Conservation (phyloP, 768 basidiomycete species). For the Tulasnella sp. region DNA sequence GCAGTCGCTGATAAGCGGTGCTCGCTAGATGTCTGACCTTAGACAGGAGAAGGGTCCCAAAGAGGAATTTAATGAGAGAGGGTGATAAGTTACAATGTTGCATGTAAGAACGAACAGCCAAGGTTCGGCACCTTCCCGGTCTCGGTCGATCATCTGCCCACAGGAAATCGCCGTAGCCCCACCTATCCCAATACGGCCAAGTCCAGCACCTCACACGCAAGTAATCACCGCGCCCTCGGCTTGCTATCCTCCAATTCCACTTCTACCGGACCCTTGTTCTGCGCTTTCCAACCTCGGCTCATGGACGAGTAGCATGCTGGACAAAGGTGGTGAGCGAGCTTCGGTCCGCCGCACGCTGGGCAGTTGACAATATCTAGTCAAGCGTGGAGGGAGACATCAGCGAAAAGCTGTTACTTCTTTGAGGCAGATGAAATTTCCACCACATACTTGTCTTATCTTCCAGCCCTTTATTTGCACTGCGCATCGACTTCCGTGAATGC, state of each 20-base stretch:
- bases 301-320: constrained; percentile 75
- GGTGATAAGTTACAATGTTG: constrained; percentile 1
- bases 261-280: constrained; percentile 37
- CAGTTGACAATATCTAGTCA: constrained; percentile 82
- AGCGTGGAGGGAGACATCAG: constrained; percentile 27
- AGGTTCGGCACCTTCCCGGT: background rate
- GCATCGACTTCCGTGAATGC: constrained; percentile 94
- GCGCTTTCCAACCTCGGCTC: constrained; percentile 63
- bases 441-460: constrained; percentile 90
- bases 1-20: background rate
- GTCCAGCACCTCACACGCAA: background rate
- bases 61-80: background rate
- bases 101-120: background rate
- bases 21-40: background rate
- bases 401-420: background rate
- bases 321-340: constrained; percentile 88
- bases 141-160: background rate
- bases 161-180: background rate
- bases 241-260: constrained; percentile 32
- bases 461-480: constrained; percentile 89
- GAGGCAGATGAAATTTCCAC: too few species aligned
- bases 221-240: background rate
- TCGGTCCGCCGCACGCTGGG: constrained; percentile 84
- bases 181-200: background rate
- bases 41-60: background rate